These are phyloP conservation scores for Sporobolomyces phaffii DNA, from an alignment of 768 basidiomycete genomes.

Conservation along the genomic window DNA sequence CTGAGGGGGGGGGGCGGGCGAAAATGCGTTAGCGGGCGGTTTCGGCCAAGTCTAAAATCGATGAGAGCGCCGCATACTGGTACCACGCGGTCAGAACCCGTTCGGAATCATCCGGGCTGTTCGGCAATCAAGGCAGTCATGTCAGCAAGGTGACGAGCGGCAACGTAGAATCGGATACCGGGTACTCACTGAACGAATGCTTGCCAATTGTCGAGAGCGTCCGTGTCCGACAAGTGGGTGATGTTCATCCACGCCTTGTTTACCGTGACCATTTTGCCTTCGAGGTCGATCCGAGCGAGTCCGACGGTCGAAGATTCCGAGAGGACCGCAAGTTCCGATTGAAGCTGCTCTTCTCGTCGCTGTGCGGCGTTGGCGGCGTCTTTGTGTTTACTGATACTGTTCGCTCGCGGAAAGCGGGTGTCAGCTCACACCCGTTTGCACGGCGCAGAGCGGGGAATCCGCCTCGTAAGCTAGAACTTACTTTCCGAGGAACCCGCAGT, in stretches of 20 bases:
- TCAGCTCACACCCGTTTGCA: too few relatives aligned
- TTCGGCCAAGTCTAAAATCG: too few relatives aligned
- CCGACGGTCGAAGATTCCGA: slow-evolving; percentile 10
- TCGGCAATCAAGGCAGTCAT: too few relatives aligned
- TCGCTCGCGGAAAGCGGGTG: not conserved
- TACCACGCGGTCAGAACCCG: too few relatives aligned
- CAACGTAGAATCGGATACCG: too few relatives aligned
- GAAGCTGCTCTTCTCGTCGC: slow-evolving; percentile 6
- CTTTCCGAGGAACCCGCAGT: slow-evolving; percentile 18
- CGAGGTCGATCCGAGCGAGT: slow-evolving; percentile 4
- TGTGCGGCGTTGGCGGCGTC: slow-evolving; percentile 5
- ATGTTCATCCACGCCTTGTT: slow-evolving; percentile 20
- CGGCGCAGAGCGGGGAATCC: too few relatives aligned
- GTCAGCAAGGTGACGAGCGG: too few relatives aligned
- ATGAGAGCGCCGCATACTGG: not conserved
- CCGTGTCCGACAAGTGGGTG: not conserved
- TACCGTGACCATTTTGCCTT: slow-evolving; percentile 14
- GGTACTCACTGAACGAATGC: not conserved
- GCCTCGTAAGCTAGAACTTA: too few relatives aligned
- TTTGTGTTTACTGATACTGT: slow-evolving; percentile 20
- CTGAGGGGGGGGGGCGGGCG: not conserved
- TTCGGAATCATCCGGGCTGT: too few relatives aligned
- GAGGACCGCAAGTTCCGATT: slow-evolving; percentile 13
- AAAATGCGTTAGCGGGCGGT: too few relatives aligned
- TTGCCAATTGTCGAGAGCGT: not conserved